Base-by-base conservation (phyloP, 2,329 filamentous ascomycete genomes). In the Aspergillus quadrilineatus region DNA sequence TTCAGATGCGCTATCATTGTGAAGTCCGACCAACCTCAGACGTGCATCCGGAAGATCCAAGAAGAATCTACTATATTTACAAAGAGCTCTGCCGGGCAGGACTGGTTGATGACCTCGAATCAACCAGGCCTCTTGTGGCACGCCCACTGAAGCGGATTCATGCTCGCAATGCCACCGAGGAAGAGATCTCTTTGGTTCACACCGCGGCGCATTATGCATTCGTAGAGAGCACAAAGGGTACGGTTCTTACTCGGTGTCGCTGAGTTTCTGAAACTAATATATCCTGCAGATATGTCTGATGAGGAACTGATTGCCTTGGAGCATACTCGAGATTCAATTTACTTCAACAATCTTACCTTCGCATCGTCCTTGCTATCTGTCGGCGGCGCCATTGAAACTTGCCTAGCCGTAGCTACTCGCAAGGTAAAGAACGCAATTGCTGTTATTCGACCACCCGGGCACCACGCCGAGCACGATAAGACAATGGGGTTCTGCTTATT, bases 401-500 rank as follows among this genome's bases (percentile, higher is more conserved):
- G 92, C 75, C 89, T 92, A 72, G 89, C 90, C n/a, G 91, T 99
- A 4, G 88, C 94, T 26, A 82, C 83, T 2, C 89, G 90, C 3
- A 83, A 85, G 56, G 89, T 97, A 51, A 96, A 95, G 73, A 99
- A 99, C 68, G 92, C 90, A 0, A 94, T 99, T 70, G 94, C 94
- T 1, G 88, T 99, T 37, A 96, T 99, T 66, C 85, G 94, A 12
- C 94, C 94, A 1, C 94, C 94, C 0, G 94, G 94, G 0, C 94
- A 99, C 68, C 94, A 99, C 73, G 94, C 94, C 1, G 94, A 99
- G 70, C 87, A 85, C 56, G 83, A 94, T 66, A 81, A 86, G 36
- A 85, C 93, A 0, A 94, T 96, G 82, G 94, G 94, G 0, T 99
- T 99, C 69, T 99, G 94, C 72, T 84, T 97, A 57, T 97, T 97